Evolutionary conservation across 2,329 filamentous ascomycete genomes (phyloP).

Genomic region (Ophiostoma sp.): DNA sequence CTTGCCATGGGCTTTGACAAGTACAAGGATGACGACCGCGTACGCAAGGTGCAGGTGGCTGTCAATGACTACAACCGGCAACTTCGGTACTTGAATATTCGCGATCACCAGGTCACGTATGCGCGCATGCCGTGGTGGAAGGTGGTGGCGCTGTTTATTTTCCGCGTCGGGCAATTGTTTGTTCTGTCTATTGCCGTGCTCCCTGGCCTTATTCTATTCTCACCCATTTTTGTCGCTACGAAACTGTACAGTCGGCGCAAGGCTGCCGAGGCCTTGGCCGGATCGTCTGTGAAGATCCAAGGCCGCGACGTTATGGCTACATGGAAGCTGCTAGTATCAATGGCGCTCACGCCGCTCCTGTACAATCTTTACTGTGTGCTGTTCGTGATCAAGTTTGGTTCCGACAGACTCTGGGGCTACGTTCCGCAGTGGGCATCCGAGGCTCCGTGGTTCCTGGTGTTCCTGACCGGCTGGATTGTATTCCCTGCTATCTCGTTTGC

Average conservation of each 20-base stretch:
- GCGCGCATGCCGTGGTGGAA: conserved; percentile 73
- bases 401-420: conserved; percentile 76
- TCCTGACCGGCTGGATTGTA: conserved; percentile 68
- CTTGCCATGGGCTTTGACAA: conserved; percentile 86
- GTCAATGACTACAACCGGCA: conserved; percentile 84
- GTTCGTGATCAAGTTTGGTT: conserved; percentile 70
- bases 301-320: conserved; percentile 87
- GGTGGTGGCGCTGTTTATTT: conserved; percentile 71
- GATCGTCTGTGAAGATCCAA: conserved; percentile 81
- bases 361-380: conserved; percentile 76
- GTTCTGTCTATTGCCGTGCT: conserved; percentile 75
- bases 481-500: conserved; percentile 90
- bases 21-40: conserved; percentile 85
- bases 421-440: conserved; percentile 63
- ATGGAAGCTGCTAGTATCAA: conserved; percentile 86
- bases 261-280: conserved; percentile 75
- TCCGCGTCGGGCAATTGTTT: conserved; percentile 70
- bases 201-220: conserved; percentile 81
- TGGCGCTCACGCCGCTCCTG: conserved; percentile 74
- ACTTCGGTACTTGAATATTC: conserved; percentile 77
- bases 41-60: conserved; percentile 66
- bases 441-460: conserved; percentile 61
- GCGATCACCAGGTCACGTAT: conserved; percentile 92
- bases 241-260: conserved; percentile 79
- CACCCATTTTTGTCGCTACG: conserved; percentile 78